Evolutionary conservation across 2,329 filamentous ascomycete species (phyloP), one percentile per base, ranked within the genome.

Genomic region (Cordyceps sp.): DNA sequence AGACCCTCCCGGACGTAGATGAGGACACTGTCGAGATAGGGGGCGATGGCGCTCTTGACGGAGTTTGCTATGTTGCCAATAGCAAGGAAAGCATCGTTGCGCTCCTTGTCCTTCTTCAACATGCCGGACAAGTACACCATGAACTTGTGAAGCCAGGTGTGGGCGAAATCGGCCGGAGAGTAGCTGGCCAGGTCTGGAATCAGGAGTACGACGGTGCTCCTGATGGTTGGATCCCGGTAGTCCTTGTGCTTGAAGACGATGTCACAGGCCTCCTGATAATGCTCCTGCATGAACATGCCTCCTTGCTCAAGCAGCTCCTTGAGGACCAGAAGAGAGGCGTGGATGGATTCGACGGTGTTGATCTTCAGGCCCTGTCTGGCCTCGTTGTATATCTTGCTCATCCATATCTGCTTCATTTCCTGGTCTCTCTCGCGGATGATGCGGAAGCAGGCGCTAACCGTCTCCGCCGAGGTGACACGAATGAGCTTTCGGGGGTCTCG

Each of bases 241-340:
- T 98, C 90, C 53, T 93, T 93, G 53, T 93, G 82, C 38, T 81
- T 79, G 41, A 88, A 76, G 23, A 94, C 82, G 39, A 90, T 86
- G 39, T 98, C 90, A 51, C 88, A 96, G 10, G 84, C 78, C 44
- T 93, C 83, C 36, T 78, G 73, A 54, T 96, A 98, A 49, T 86
- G 75, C 25, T 86, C 82, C 46, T 93, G 85, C 90, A 98, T 96
- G 55, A 93, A 98, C 88, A 98, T 98, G 44, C 85, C 86, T 33
- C 90, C 90, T 51, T 93, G 88, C 39, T 90, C 73, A 14, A 98
- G 72, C 30, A 98, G 69, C 57, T 96, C 88, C 52, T 88, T 92
- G 45, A 96, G 68, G 2, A 92, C 85, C 15, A 98, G 66, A 26
- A 98, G 66, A 2, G 88, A 94, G n/a, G 84, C 90, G 50, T 98